A percentile compares a stretch with the other conserved stretches of the same genome.
phyloP scores from a whole-genome alignment of 2,329 filamentous ascomycete genomes.

The Byssoonygena ceratinophila region DNA sequence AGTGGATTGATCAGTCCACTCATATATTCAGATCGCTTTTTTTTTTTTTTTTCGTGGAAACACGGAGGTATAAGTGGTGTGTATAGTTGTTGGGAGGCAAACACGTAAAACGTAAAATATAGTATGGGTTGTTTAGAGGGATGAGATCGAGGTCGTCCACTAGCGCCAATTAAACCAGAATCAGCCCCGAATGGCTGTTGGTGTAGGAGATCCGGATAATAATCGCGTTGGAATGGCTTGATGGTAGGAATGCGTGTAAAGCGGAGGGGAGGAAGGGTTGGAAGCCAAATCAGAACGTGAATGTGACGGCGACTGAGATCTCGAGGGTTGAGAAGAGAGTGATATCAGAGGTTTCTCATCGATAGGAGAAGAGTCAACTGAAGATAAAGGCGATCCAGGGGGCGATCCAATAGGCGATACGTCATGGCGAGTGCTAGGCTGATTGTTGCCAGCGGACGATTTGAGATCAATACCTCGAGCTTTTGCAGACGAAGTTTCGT shows the following conservation, averaged over 20 bases:
- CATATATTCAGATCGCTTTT: constrained; percentile 5
- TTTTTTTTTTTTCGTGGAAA: neutral
- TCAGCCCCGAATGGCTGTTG: constrained; percentile 33
- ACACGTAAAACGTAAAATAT: neutral
- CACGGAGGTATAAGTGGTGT: neutral
- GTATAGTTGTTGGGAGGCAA: neutral
- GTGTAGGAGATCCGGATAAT: constrained; percentile 38
- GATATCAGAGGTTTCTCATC: constrained; percentile 14
- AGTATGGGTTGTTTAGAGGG: neutral
- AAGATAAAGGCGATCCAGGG: constrained; percentile 3
- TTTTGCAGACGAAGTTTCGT: constrained; percentile 5
- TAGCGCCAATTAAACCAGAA: neutral
- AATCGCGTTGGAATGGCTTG: constrained; percentile 34
- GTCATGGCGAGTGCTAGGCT: constrained; percentile 5
- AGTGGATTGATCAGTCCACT: neutral
- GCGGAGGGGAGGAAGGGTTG: constrained; percentile 28
- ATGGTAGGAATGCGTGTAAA: constrained; percentile 37
- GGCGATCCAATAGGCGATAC: neutral
- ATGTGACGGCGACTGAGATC: constrained; percentile 33
- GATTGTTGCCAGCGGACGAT: neutral
- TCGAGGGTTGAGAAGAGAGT: constrained; percentile 30
- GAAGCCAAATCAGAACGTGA: constrained; percentile 33
- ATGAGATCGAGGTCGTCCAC: neutral
- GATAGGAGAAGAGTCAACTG: neutral
- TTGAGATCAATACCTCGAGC: neutral